Conservation (phyloP, 108 stramenopile genomes). For the Cyclotella sp. region DNA sequence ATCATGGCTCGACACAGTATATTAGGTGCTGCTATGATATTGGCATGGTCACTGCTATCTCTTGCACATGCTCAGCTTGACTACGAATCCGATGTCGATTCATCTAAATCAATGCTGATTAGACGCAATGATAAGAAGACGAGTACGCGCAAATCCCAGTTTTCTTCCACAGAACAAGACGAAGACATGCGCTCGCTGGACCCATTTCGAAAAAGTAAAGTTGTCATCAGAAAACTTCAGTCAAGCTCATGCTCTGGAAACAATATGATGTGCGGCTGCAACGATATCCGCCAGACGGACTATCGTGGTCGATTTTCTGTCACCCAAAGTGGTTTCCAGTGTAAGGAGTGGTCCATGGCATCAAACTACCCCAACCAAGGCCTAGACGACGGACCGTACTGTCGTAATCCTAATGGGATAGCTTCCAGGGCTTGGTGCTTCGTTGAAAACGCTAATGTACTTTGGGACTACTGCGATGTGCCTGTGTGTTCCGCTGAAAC, state of each 20-base stretch:
- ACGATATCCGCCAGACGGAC: slow-evolving; percentile 18
- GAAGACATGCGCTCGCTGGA: background rate
- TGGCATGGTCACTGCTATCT: background rate
- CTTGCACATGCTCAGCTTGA: background rate
- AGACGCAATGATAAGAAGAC: background rate
- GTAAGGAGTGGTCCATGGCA: slow-evolving; percentile 25
- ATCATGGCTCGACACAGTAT: background rate
- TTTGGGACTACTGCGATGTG: slow-evolving; percentile 38
- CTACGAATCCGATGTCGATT: background rate
- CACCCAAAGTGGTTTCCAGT: slow-evolving; percentile 17
- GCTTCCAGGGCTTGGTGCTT: slow-evolving; percentile 32
- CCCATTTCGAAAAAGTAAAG: background rate
- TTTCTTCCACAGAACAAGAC: background rate
- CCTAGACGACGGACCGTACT: slow-evolving; percentile 26
- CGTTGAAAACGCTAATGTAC: slow-evolving; percentile 13
- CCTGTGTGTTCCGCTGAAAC: slow-evolving; percentile 14
- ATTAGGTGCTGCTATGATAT: background rate
- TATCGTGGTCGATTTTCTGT: slow-evolving; percentile 22
- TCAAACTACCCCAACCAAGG: slow-evolving; percentile 19
- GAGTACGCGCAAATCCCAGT: background rate
- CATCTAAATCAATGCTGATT: background rate
- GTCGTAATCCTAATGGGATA: slow-evolving; percentile 28
- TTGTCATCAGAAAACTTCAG: slow-evolving; percentile 3
- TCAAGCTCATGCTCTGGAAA: slow-evolving; percentile 7
- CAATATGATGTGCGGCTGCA: slow-evolving; percentile 29